Evolutionary conservation across 768 basidiomycete genomes (phyloP).

Genomic region (Gautieria morchelliformis): DNA sequence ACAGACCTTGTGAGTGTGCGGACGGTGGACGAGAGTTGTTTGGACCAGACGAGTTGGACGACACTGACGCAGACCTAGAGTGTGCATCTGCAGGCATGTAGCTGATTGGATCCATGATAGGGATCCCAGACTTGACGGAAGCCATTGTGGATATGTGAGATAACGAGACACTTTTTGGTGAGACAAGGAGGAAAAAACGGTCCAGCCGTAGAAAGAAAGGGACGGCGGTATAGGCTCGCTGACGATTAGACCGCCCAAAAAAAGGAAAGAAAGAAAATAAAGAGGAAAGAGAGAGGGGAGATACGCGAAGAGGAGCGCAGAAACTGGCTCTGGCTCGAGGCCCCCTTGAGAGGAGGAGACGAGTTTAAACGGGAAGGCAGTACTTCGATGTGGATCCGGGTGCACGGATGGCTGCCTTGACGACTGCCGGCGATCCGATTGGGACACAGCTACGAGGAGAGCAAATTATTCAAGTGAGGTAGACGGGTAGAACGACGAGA

Average conservation of each 20-base stretch:
- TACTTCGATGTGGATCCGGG: not conserved
- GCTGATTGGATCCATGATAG: constrained; percentile 8
- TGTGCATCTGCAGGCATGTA: constrained; percentile 29
- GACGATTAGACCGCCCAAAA: not conserved
- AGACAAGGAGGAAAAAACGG: constrained; percentile 30
- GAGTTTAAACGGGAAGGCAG: not conserved
- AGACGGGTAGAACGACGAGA: not conserved
- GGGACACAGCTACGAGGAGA: not conserved
- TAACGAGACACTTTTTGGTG: constrained; percentile 30
- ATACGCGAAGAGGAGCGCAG: constrained; percentile 1
- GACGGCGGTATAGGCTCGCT: constrained; percentile 10
- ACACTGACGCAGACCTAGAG: constrained; percentile 71
- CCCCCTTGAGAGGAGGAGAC: not conserved
- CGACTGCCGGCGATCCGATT: constrained; percentile 1
- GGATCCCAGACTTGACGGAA: constrained; percentile 39
- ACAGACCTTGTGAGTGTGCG: constrained; percentile 28
- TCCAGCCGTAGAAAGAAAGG: constrained; percentile 43
- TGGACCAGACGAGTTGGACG: constrained; percentile 64
- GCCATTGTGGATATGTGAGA: constrained; percentile 38
- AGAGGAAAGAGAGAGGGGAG: constrained; percentile 16
- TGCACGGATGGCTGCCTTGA: constrained; percentile 4
- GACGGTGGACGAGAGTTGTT: constrained; percentile 64
- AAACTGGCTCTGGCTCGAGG: not conserved
- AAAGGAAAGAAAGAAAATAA: constrained; percentile 19
- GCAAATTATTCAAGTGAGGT: no score